Conservation (phyloP, 2,329 filamentous ascomycete species). For the Colletotrichum sp. region DNA sequence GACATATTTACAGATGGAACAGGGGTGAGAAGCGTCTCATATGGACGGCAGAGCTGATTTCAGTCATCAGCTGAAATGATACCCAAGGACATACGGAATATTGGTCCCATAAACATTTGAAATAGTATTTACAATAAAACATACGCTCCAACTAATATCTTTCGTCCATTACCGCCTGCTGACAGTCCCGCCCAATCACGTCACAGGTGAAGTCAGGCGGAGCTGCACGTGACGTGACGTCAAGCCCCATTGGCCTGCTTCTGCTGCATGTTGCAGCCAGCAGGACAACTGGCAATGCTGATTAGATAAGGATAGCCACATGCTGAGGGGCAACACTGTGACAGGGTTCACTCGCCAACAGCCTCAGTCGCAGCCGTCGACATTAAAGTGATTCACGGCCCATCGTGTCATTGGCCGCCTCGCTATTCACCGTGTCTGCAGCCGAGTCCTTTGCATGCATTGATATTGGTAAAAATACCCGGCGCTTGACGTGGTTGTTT, state of each 20-base stretch:
- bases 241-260: constrained; percentile 11
- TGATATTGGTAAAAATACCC: not conserved
- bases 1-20: not conserved
- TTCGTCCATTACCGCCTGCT: not conserved
- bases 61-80: not conserved
- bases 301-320: constrained; percentile 4
- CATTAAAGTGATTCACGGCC: not conserved
- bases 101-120: not conserved
- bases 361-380: not conserved
- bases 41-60: not conserved
- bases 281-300: not conserved
- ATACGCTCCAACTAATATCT: not conserved
- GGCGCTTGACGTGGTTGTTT: not conserved
- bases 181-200: not conserved
- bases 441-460: not conserved
- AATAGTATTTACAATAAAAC: not conserved
- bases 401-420: not conserved
- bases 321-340: not conserved
- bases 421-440: not conserved
- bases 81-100: not conserved
- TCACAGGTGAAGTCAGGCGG: not conserved
- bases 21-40: not conserved
- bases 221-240: constrained; percentile 16
- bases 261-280: not conserved
- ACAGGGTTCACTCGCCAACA: not conserved